Conservation (phyloP, 495 filamentous ascomycete species). For the Penicillium odoratum region DNA sequence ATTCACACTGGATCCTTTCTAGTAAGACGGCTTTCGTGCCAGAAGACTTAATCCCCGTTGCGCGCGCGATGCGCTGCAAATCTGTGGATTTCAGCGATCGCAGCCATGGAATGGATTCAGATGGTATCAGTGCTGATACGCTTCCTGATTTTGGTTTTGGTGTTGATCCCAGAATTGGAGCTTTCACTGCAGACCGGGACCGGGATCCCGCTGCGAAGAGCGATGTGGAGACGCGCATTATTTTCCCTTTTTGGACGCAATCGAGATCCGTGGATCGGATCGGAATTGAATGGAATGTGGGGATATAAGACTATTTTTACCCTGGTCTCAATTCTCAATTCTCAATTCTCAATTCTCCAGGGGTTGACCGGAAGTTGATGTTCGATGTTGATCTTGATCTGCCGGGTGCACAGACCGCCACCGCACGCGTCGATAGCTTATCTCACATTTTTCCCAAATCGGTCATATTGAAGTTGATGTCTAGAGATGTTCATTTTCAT, state of each 20-base stretch:
- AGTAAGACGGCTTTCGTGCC: conserved; percentile 51
- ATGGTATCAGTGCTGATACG: background rate
- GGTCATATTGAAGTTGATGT: too few species aligned
- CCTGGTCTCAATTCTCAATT: background rate
- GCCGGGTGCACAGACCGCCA: conserved; percentile 10
- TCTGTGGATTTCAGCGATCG: conserved; percentile 42
- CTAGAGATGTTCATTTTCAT: background rate
- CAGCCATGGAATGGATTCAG: conserved; percentile 30
- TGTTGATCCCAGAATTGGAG: background rate
- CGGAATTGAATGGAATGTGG: background rate
- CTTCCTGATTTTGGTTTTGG: background rate
- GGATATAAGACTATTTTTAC: background rate
- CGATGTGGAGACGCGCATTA: background rate
- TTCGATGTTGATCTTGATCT: conserved; percentile 6
- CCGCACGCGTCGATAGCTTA: conserved; percentile 6
- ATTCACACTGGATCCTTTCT: conserved; percentile 23
- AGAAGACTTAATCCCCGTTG: conserved; percentile 49
- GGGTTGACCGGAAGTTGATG: conserved; percentile 1
- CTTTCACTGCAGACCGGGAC: background rate
- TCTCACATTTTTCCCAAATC: background rate
- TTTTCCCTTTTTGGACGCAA: background rate
- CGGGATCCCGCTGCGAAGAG: background rate
- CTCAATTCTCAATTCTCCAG: too few species aligned
- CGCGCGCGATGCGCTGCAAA: conserved; percentile 51
- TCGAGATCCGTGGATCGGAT: background rate